Base-by-base conservation (phyloP, 176 grass and related monocot genomes). In the Rhynchospora breviuscula region DNA sequence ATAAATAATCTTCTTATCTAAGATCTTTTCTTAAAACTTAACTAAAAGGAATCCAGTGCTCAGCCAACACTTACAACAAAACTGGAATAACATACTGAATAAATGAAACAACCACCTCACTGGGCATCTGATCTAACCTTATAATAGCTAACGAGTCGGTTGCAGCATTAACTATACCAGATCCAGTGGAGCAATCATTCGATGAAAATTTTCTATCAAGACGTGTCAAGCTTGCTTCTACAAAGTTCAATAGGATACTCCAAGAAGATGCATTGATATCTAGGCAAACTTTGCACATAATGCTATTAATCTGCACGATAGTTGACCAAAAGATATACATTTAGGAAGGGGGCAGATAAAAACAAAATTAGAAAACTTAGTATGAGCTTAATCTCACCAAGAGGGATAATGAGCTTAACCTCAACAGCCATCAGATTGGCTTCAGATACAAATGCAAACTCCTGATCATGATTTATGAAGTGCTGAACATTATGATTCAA, bases 121-220 rank as follows among this genome's bases (percentile, higher is more conserved):
- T 64, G 15, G 57, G 85, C 63, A 88, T 53, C 67, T 72, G 85
- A 86, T 40, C 85, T 89, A 85, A 98, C 95, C 95, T 94, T 82
- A 94, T 85, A 77, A 98, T 93, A 53, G 84, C 86, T 86, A 94
- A 82, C 72, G 84, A 87, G 72, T 94, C 89, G 17, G 90, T 83
- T 79, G 79, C 1, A 29, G 84, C 81, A 78, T 70, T 78, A 70
- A 91, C 51, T 84, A 66, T 85, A 85, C 82, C 45, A 52, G 78
- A 82, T 86, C 84, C 77, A 72, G 17, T 67, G 73, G 80, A 64
- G 26, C 54, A 81, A 15, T 61, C 79, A 19, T 90, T 88, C 82
- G 43, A 13, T 59, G 64, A 80, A 82, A 79, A 72, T 80, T 81
- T 85, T 52, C 83, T 88, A 79, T 86, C 17, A 33, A 81, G 84